phyloP scores from a whole-genome alignment of 768 basidiomycete species.

The Asterophora lycoperdoides region DNA sequence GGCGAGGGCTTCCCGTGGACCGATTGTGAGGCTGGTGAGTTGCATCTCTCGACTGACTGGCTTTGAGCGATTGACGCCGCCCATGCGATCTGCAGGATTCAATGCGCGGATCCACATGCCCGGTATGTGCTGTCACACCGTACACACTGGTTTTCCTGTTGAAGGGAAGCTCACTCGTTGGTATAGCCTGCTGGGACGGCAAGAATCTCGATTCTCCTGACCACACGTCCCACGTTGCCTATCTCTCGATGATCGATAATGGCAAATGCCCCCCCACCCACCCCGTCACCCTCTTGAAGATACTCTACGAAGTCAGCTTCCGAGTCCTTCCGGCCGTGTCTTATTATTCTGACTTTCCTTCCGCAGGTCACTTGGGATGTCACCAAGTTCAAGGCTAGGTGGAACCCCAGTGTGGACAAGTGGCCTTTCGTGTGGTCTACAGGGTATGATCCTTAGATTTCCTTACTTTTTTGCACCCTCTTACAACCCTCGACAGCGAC shows the following conservation, averaged over 20 bases:
- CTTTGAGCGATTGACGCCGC: conserved; percentile 16
- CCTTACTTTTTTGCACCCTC: background rate
- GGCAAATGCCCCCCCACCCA: too few species aligned
- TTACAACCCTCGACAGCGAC: conserved; percentile 32
- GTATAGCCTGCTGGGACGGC: conserved; percentile 37
- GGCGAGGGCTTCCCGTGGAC: conserved; percentile 40
- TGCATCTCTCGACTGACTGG: conserved; percentile 15
- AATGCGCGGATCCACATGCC: conserved; percentile 38
- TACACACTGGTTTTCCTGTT: background rate
- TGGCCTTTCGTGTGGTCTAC: conserved; percentile 45
- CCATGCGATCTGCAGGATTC: conserved; percentile 19
- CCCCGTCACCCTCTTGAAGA: too few species aligned
- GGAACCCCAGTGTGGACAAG: conserved; percentile 28
- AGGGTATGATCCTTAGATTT: conserved; percentile 31
- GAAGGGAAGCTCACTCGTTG: background rate
- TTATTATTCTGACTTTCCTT: conserved; percentile 12
- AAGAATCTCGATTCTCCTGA: conserved; percentile 36
- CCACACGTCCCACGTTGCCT: conserved; percentile 29
- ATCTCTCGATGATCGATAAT: too few species aligned
- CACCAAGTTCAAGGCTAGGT: conserved; percentile 28
- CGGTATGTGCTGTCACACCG: conserved; percentile 3
- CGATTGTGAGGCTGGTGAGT: conserved; percentile 33
- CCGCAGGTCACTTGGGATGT: conserved; percentile 37
- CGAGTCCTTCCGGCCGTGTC: too few species aligned
- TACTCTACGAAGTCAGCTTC: background rate